These are phyloP conservation scores for Phascolomyces articulosus DNA, from an alignment of 371 early-diverging fungal genomes.

Conservation along the genomic window DNA sequence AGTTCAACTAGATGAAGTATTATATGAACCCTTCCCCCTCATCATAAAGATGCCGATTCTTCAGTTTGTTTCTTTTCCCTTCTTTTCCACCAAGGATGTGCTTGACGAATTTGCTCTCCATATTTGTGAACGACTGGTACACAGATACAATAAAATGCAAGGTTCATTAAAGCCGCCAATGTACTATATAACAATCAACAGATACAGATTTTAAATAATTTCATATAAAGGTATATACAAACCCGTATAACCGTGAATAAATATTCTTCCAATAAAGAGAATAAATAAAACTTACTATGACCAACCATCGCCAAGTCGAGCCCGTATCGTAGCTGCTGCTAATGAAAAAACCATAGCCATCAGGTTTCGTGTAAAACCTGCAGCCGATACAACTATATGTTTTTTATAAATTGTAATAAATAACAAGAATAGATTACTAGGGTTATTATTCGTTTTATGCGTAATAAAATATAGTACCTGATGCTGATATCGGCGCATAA, in stretches of 20 bases:
- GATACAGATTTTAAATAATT: no score
- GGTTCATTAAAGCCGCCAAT: slow-evolving; percentile 15
- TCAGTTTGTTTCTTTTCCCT: no score
- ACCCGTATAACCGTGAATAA: no score
- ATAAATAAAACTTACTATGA: slow-evolving; percentile 40
- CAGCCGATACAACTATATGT: slow-evolving; percentile 33
- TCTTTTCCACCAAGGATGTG: not conserved
- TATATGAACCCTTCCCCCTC: no score
- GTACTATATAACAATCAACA: slow-evolving; percentile 15
- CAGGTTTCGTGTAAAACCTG: slow-evolving; percentile 31
- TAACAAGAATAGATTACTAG: slow-evolving; percentile 12
- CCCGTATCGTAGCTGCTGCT: slow-evolving; percentile 23
- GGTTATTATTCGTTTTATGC: no score
- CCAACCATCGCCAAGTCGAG: slow-evolving; percentile 37
- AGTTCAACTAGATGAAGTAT: no score
- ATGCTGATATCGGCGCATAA: slow-evolving; percentile 30
- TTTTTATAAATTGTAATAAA: no score
- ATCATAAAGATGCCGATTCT: no score
- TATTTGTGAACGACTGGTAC: slow-evolving; percentile 24
- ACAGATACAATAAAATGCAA: slow-evolving; percentile 14
- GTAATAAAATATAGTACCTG: no score
- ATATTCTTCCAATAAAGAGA: no score
- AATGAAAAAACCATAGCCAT: slow-evolving; percentile 39
- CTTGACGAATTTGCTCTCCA: slow-evolving; percentile 15
- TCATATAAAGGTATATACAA: no score